phyloP scores from a whole-genome alignment of 495 filamentous ascomycete species.

The Penicillium pulvis region DNA sequence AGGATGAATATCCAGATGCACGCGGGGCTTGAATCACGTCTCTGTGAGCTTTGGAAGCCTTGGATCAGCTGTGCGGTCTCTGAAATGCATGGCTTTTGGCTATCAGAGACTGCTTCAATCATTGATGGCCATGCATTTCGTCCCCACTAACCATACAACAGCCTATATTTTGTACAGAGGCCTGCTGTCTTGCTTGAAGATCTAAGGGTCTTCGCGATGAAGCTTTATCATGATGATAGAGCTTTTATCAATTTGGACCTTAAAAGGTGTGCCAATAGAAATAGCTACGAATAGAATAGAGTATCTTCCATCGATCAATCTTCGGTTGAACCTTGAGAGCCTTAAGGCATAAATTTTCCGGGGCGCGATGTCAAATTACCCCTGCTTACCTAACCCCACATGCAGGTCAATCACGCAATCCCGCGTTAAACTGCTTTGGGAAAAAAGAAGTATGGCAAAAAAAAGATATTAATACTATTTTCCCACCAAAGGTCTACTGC shows the following conservation, averaged over 20 bases:
- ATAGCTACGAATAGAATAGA: background rate
- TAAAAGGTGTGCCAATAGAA: background rate
- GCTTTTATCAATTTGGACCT: background rate
- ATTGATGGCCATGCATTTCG: background rate
- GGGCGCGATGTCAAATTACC: background rate
- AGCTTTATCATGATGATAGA: background rate
- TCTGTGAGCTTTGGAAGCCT: background rate
- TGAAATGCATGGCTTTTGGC: background rate
- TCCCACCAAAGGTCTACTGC: background rate
- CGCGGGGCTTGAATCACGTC: background rate
- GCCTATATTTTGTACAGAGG: background rate
- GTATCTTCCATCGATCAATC: too few species aligned
- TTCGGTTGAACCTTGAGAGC: too few species aligned
- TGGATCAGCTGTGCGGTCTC: background rate
- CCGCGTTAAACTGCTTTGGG: constrained; percentile 23
- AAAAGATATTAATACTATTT: constrained; percentile 7
- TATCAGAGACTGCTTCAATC: background rate
- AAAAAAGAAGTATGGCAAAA: constrained; percentile 20
- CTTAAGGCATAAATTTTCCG: too few species aligned
- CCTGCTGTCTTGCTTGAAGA: background rate
- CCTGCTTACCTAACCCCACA: constrained; percentile 17
- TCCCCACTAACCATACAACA: background rate
- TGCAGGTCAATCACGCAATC: constrained; percentile 26
- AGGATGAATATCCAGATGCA: background rate
- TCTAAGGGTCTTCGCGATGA: background rate